These are phyloP conservation scores for Neoscytalidium dimidiatum DNA, from an alignment of 2,329 filamentous ascomycete species.

Conservation along the genomic window DNA sequence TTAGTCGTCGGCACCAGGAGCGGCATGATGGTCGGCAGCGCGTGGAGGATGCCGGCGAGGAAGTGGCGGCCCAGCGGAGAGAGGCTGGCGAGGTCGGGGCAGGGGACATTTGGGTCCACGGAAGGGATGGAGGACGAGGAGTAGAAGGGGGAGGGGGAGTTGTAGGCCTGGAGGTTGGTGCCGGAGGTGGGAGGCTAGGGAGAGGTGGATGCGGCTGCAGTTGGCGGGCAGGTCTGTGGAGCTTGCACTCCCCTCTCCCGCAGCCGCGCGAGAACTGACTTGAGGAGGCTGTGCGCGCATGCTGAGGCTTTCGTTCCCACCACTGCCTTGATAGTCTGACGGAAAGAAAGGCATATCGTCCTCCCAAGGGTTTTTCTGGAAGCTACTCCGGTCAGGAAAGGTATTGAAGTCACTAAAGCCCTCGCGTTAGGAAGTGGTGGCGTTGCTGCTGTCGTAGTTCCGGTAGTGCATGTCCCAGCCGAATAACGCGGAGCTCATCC, in stretches of 20 bases:
- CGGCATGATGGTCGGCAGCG: not conserved
- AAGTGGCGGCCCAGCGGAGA: not conserved
- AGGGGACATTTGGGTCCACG: too few species aligned
- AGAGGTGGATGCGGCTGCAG: not conserved
- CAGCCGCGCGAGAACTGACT: not conserved
- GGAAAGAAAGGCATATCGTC: not conserved
- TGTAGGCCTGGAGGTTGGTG: not conserved
- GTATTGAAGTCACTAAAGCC: not conserved
- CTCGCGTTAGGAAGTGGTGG: not conserved
- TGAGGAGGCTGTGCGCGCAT: not conserved
- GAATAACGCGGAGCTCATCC: not conserved
- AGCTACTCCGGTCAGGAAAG: not conserved
- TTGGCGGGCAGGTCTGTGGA: not conserved
- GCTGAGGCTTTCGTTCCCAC: not conserved
- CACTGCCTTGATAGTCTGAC: not conserved
- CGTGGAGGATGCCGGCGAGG: not conserved
- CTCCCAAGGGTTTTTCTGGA: not conserved
- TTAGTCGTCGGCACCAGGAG: not conserved
- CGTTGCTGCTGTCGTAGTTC: not conserved
- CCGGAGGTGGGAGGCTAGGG: not conserved
- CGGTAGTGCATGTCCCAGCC: not conserved
- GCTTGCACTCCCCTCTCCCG: not conserved
- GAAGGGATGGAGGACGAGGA: constrained; percentile 34
- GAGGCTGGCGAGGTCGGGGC: constrained; percentile 24
- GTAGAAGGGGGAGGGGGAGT: not conserved